Evolutionary conservation across 306 rosid genomes (phyloP).

Genomic region (Sicyos baderoa): DNA sequence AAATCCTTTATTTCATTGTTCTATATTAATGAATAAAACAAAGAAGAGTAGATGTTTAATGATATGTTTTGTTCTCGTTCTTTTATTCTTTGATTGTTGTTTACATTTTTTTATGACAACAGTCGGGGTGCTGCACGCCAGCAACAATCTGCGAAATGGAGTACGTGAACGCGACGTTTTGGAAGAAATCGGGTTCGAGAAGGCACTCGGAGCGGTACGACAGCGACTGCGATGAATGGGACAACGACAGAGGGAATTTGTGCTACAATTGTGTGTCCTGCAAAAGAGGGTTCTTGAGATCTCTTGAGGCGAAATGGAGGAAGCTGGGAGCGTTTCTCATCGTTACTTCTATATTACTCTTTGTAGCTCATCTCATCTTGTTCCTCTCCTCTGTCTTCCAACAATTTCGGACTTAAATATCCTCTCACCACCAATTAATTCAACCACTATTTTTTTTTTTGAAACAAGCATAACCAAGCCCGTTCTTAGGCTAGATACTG

Average conservation of each 20-base stretch:
- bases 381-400: slow-evolving; percentile 20
- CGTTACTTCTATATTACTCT: slow-evolving; percentile 16
- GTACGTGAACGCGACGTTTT: slow-evolving; percentile 29
- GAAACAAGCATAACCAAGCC: too few species aligned
- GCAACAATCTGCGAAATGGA: slow-evolving; percentile 24
- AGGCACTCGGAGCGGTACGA: neutral
- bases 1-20: too few species aligned
- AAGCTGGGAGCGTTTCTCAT: slow-evolving; percentile 26
- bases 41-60: too few species aligned
- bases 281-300: slow-evolving; percentile 20
- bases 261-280: slow-evolving; percentile 29
- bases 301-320: slow-evolving; percentile 26
- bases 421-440: too few species aligned
- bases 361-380: slow-evolving; percentile 24
- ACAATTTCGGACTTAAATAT: neutral
- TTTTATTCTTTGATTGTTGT: too few species aligned
- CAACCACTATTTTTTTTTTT: too few species aligned
- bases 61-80: too few species aligned
- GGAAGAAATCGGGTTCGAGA: slow-evolving; percentile 4
- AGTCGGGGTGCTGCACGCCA: slow-evolving; percentile 33
- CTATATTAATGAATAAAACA: too few species aligned
- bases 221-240: slow-evolving; percentile 24
- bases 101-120: too few species aligned
- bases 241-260: slow-evolving; percentile 12
- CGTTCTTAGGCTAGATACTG: too few species aligned